Base-by-base conservation (phyloP, 164 flowering plant species). In the Aristolochia fimbriata region DNA sequence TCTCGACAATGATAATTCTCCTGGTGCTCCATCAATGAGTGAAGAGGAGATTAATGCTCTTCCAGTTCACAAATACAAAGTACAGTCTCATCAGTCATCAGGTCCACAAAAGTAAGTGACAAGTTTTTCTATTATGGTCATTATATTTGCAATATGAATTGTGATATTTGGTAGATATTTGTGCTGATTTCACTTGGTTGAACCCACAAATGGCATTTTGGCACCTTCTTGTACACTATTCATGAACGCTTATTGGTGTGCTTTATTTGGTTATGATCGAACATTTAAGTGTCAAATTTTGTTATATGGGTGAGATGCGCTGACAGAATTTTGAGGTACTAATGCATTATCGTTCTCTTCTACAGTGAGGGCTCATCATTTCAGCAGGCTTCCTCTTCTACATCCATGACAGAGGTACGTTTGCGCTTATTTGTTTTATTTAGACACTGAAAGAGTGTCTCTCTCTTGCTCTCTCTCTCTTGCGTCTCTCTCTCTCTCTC, bases 21-120 rank as follows among this genome's bases (percentile, higher is more conserved):
- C 83, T 23, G 23, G 75, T 52, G 63, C 73, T 62, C 71, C 78
- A 60, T 81, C 97, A 57, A 88, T 94, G 99, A 88, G 84, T 47
- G 99, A 94, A 57, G 96, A 94, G 74, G 94, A 94, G 76, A 91
- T 94, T 72, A 89, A 87, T 78, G 82, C 91, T 46, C 83, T 92
- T 63, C 98, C 98, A 45, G 87, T 92, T 71, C 98, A 89, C 70
- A 83, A 87, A 25, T 85, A 92, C 73, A 87, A 78, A 81, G 75
- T 69, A 47, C 69, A 30, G 30, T 47, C 55, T 22, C 54, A 52
- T 47, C 63, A 47, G 6, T 16, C 51, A 11, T 17, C 51, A 54
- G 27, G 75, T 45, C 63, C 77, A 21, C 82, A 75, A 55, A 79
- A 78, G 97, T 83, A 70, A 71, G 74, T 65, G 31, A 15, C 17